Evolutionary conservation across 2,329 filamentous ascomycete species (phyloP).

Genomic region (Epichloe aotearoae): DNA sequence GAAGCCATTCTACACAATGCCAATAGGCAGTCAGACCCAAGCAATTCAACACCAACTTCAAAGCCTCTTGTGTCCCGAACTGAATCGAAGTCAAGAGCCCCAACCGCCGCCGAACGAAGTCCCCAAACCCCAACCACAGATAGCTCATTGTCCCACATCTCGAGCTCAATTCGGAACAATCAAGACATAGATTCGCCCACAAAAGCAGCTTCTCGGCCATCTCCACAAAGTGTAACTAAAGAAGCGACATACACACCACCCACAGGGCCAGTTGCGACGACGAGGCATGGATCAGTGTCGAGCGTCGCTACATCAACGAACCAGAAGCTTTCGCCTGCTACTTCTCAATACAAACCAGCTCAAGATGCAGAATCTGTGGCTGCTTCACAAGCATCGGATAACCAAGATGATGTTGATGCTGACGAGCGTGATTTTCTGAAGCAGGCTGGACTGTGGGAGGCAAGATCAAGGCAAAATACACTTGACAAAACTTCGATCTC

Average conservation of each 20-base stretch:
- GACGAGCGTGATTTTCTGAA: slow-evolving; percentile 54
- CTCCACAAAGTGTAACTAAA: slow-evolving; percentile 16
- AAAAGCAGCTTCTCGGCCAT: slow-evolving; percentile 16
- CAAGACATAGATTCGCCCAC: slow-evolving; percentile 15
- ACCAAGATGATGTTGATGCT: slow-evolving; percentile 43
- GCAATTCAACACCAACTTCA: slow-evolving; percentile 13
- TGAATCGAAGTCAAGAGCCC: slow-evolving; percentile 16
- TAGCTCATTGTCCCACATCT: slow-evolving; percentile 8
- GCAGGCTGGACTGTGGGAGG: slow-evolving; percentile 51
- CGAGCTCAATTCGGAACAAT: slow-evolving; percentile 8
- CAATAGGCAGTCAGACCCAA: slow-evolving; percentile 2
- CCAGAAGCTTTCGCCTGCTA: slow-evolving; percentile 12
- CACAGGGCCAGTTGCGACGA: slow-evolving; percentile 9
- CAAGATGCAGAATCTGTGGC: slow-evolving; percentile 11
- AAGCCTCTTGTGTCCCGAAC: slow-evolving; percentile 11
- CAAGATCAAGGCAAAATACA: slow-evolving; percentile 16
- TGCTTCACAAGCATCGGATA: slow-evolving; percentile 9
- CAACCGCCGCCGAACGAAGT: slow-evolving; percentile 13
- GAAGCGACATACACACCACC: slow-evolving; percentile 10
- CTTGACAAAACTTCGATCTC: slow-evolving; percentile 22
- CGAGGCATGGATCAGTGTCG: slow-evolving; percentile 19
- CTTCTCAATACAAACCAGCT: slow-evolving; percentile 9
- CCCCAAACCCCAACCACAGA: slow-evolving; percentile 17
- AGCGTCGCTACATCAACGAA: slow-evolving; percentile 17
- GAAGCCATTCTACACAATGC: slow-evolving; percentile 8